These are phyloP conservation scores for Pythium dissotocum DNA, from an alignment of 352 stramenopile species.

Conservation along the genomic window DNA sequence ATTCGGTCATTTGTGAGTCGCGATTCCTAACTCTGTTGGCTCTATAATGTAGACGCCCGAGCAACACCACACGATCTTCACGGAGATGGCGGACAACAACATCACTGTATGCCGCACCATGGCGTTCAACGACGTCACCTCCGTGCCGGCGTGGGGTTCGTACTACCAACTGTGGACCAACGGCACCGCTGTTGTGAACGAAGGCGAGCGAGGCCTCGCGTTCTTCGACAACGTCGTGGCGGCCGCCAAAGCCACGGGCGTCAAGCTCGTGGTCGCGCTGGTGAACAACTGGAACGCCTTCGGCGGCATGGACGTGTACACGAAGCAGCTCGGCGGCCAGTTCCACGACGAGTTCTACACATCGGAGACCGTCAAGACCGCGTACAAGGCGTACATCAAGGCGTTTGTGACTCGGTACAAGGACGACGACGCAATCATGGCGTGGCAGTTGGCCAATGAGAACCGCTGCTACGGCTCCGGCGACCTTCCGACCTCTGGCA, in stretches of 20 bases:
- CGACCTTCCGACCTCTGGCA: no score
- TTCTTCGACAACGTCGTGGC: background rate
- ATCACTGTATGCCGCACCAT: background rate
- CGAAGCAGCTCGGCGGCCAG: background rate
- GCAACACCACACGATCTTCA: background rate
- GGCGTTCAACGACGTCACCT: background rate
- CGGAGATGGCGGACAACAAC: background rate
- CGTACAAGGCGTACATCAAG: no score
- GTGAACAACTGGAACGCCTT: background rate
- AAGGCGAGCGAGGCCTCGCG: background rate
- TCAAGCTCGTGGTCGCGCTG: background rate
- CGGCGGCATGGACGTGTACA: background rate
- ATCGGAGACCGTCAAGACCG: no score
- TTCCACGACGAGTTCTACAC: background rate
- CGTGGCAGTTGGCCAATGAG: no score
- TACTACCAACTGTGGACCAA: background rate
- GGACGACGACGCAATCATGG: no score
- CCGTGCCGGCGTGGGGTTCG: background rate
- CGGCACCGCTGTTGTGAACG: background rate
- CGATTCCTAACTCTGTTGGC: no score
- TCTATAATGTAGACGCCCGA: no score
- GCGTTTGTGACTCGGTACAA: no score
- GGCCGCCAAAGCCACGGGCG: background rate
- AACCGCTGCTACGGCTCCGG: no score
- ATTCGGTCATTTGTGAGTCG: no score